phyloP scores from a whole-genome alignment of 352 stramenopile genomes.

The Phytophthora citricola region DNA sequence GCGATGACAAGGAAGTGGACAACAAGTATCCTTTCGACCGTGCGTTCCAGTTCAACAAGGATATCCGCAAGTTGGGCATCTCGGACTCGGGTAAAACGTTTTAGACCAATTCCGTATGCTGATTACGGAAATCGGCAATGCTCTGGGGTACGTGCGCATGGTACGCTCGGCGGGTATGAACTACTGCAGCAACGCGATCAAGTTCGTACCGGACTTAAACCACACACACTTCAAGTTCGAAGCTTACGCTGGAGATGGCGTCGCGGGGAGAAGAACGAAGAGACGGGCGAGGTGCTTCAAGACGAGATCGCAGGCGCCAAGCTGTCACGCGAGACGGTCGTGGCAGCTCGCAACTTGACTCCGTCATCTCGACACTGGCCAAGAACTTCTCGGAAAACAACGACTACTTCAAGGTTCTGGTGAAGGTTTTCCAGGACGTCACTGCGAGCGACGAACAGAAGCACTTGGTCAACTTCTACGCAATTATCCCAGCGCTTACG shows the following conservation, averaged over 20 bases:
- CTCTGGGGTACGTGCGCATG: conserved; percentile 94
- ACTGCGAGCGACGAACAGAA: conserved; percentile 88
- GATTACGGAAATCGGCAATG: conserved; percentile 94
- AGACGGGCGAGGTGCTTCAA: conserved; percentile 54
- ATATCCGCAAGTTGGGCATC: conserved; percentile 88
- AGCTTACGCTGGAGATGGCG: conserved; percentile 67
- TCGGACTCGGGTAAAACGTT: conserved; percentile 90
- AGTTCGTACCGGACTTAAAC: conserved; percentile 93
- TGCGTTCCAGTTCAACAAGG: conserved; percentile 93
- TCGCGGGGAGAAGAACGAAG: conserved; percentile 62
- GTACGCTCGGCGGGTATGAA: conserved; percentile 93
- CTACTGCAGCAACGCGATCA: conserved; percentile 93
- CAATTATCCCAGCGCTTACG: conserved; percentile 87
- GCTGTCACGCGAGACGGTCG: conserved; percentile 80
- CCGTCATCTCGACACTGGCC: conserved; percentile 84
- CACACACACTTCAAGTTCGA: conserved; percentile 88
- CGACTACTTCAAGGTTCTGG: conserved; percentile 93
- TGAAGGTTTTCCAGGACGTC: conserved; percentile 91
- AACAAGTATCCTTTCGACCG: conserved; percentile 94
- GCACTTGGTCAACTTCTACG: conserved; percentile 94
- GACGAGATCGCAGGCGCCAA: conserved; percentile 64
- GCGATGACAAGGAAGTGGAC: conserved; percentile 88
- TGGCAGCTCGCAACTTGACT: conserved; percentile 89
- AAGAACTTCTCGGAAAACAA: conserved; percentile 94
- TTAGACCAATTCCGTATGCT: conserved; percentile 92